Evolutionary conservation across 768 basidiomycete genomes (phyloP).

Genomic region (Austroboletus festivus): DNA sequence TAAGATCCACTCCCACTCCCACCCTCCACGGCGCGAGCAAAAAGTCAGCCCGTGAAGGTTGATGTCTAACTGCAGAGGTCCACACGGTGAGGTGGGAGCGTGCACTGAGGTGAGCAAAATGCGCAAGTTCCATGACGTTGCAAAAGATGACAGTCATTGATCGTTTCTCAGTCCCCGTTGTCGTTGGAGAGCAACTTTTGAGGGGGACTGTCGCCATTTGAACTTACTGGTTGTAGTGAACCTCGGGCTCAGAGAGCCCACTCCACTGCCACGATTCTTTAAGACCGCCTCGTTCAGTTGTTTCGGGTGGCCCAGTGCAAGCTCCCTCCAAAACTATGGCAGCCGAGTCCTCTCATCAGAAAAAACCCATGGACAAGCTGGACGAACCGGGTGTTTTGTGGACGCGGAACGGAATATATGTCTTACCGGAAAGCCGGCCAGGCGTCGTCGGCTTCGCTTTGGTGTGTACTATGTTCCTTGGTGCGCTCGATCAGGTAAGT

Average conservation of each 20-base stretch:
- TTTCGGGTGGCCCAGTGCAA: too few species aligned
- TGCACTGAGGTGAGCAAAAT: neutral
- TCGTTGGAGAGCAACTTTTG: too few species aligned
- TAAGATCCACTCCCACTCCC: neutral
- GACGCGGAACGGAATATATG: slow-evolving; percentile 36
- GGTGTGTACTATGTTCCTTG: slow-evolving; percentile 32
- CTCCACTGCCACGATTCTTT: too few species aligned
- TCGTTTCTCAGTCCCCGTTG: too few species aligned
- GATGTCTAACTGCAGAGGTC: neutral
- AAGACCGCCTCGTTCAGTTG: too few species aligned
- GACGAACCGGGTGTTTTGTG: slow-evolving; percentile 44
- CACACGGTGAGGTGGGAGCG: neutral
- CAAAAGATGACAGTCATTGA: too few species aligned
- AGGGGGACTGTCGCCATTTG: too few species aligned
- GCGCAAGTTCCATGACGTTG: neutral
- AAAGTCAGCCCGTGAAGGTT: neutral
- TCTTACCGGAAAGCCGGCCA: neutral
- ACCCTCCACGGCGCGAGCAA: neutral
- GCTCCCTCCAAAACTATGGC: neutral
- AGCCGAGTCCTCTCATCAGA: neutral
- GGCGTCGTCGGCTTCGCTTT: slow-evolving; percentile 27
- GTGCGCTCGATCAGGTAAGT: slow-evolving; percentile 59
- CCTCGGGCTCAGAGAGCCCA: too few species aligned
- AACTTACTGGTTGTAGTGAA: too few species aligned
- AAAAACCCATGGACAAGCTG: neutral